phyloP scores from a whole-genome alignment of 352 stramenopile genomes.

The Bremia lactucae region DNA sequence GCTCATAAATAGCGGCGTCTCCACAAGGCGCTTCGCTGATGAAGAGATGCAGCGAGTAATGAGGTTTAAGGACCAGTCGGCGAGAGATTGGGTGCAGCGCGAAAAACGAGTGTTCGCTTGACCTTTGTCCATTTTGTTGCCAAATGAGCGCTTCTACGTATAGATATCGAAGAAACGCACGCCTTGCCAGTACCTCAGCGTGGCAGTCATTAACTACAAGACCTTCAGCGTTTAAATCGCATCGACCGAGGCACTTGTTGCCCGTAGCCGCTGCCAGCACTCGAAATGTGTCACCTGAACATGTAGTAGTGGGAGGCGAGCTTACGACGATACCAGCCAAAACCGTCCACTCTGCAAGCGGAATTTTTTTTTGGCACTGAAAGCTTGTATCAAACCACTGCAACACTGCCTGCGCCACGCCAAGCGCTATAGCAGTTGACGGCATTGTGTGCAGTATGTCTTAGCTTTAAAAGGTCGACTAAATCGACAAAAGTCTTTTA shows the following conservation, averaged over 20 bases:
- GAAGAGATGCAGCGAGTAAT: conserved; percentile 83
- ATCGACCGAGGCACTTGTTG: conserved; percentile 71
- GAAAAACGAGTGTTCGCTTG: conserved; percentile 37
- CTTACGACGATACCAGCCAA: conserved; percentile 43
- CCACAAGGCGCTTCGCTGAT: conserved; percentile 90
- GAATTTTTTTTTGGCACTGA: conserved; percentile 53
- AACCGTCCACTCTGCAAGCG: conserved; percentile 46
- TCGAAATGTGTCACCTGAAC: conserved; percentile 12
- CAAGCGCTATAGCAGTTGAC: conserved; percentile 9
- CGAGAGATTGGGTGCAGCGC: conserved; percentile 14
- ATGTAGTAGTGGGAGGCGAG: neutral
- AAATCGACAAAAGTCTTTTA: too few relatives aligned
- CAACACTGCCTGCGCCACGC: conserved; percentile 37
- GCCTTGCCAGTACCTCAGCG: conserved; percentile 84
- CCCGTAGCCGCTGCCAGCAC: conserved; percentile 51
- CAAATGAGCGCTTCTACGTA: conserved; percentile 65
- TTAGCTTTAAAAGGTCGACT: too few relatives aligned
- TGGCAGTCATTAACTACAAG: conserved; percentile 89
- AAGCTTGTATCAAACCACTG: conserved; percentile 43
- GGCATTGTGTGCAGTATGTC: conserved; percentile 6
- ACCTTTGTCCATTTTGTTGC: conserved; percentile 11
- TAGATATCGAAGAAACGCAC: conserved; percentile 78
- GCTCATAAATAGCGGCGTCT: conserved; percentile 87
- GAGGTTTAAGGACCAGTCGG: conserved; percentile 37
- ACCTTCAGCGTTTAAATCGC: conserved; percentile 53